Percentiles rank a stretch among this genome's conserved stretches.
Conservation (phyloP, 306 rosid genomes). For the Malus domestica region ASM211411v1 NC_041804.1:35169501-35170000, state of each 20-base stretch:
- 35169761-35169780: not conserved
- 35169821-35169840: conserved; percentile 28
- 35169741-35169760: conserved; percentile 23
- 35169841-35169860: conserved; percentile 86
- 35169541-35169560: not conserved
- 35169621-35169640: not conserved
- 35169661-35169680: not conserved
- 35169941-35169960: conserved; percentile 74
- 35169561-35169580: not conserved
- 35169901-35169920: conserved; percentile 54
- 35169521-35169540: not conserved
- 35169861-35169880: conserved; percentile 48
- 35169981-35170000: conserved; percentile 61
- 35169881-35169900: conserved; percentile 60
- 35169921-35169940: conserved; percentile 42
- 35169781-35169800: conserved; percentile 21
- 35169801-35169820: conserved; percentile 57
- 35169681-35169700: not conserved
- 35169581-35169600: not conserved
- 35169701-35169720: conserved; percentile 11
- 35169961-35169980: conserved; percentile 77
- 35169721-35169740: conserved; percentile 19
- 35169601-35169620: not conserved
- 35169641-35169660: not conserved
- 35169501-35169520: conserved; percentile 36